Percentiles rank a stretch among this genome's conserved stretches.
phyloP scores from a whole-genome alignment of 495 filamentous ascomycete species.

The Aspergillus heteromorphus region DNA sequence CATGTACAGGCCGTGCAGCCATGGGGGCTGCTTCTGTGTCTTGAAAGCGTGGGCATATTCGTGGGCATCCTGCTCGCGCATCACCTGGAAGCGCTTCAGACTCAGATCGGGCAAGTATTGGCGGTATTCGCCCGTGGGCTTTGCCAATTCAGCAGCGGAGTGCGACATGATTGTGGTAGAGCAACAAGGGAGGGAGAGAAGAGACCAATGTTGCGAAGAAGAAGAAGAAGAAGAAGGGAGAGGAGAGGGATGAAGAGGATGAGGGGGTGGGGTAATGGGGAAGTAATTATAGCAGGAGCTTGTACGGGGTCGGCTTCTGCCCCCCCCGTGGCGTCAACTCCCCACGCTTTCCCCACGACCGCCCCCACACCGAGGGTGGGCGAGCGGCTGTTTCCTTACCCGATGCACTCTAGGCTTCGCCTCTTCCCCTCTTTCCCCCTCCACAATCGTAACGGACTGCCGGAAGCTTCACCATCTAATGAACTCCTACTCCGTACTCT shows the following conservation, averaged over 20 bases:
- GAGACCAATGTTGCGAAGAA: background rate
- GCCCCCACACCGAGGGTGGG: background rate
- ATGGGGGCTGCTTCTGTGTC: constrained; percentile 54
- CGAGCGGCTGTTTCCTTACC: background rate
- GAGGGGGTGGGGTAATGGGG: background rate
- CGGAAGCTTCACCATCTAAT: no score
- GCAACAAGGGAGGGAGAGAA: background rate
- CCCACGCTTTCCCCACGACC: background rate
- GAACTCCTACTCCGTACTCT: no score
- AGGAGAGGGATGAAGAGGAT: background rate
- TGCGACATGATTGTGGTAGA: background rate
- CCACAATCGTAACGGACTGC: no score
- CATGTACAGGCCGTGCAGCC: constrained; percentile 61
- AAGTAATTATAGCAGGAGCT: background rate
- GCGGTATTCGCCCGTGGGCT: constrained; percentile 45
- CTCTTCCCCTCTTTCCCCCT: no score
- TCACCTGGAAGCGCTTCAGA: constrained; percentile 54
- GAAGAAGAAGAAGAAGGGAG: background rate
- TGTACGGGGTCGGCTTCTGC: background rate
- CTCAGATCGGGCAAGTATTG: constrained; percentile 57
- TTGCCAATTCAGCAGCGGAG: constrained; percentile 8
- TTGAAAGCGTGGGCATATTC: constrained; percentile 60
- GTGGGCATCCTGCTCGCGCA: constrained; percentile 58
- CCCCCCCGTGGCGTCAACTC: constrained; percentile 1
- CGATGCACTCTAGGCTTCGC: background rate